phyloP scores from a whole-genome alignment of 768 basidiomycete genomes.

The Dentipellis sp. region DNA sequence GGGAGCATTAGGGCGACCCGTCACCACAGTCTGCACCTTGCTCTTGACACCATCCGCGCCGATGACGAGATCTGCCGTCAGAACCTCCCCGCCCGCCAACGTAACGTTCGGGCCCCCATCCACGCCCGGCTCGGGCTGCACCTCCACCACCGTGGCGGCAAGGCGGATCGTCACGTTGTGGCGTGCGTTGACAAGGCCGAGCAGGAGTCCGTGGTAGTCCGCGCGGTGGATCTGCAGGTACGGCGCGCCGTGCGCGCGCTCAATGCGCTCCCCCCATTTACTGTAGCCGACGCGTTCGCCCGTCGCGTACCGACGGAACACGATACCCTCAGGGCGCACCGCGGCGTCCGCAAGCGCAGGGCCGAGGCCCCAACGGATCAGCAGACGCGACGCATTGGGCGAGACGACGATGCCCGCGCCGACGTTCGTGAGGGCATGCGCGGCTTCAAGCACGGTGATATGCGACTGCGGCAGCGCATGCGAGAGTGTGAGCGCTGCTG shows the following conservation, averaged over 20 bases:
- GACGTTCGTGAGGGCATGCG: conserved; percentile 28
- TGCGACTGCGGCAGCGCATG: conserved; percentile 26
- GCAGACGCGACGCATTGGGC: conserved; percentile 29
- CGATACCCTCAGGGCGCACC: conserved; percentile 29
- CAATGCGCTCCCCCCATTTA: conserved; percentile 24
- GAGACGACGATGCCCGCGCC: conserved; percentile 35
- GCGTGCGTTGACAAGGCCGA: conserved; percentile 21
- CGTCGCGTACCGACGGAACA: conserved; percentile 26
- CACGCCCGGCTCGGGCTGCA: conserved; percentile 21
- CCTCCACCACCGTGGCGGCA: conserved; percentile 21
- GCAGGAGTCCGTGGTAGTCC: conserved; percentile 32
- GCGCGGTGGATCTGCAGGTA: conserved; percentile 36
- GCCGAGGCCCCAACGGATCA: conserved; percentile 29
- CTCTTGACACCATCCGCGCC: conserved; percentile 41
- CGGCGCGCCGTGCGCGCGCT: conserved; percentile 26
- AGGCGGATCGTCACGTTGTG: conserved; percentile 26
- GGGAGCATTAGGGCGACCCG: conserved; percentile 33
- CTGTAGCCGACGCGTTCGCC: conserved; percentile 32
- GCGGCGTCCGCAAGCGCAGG: conserved; percentile 21
- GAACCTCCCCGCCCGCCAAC: conserved; percentile 25
- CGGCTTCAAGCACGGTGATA: conserved; percentile 31
- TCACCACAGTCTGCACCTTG: conserved; percentile 36
- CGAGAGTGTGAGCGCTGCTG: conserved; percentile 28
- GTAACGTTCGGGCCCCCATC: conserved; percentile 22
- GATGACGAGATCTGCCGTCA: conserved; percentile 27